A percentile compares a stretch with the other conserved stretches of the same genome.
These are phyloP conservation scores for Aspergillus saccharolyticus DNA, from an alignment of 495 filamentous ascomycete genomes.

Conservation along the genomic window DNA sequence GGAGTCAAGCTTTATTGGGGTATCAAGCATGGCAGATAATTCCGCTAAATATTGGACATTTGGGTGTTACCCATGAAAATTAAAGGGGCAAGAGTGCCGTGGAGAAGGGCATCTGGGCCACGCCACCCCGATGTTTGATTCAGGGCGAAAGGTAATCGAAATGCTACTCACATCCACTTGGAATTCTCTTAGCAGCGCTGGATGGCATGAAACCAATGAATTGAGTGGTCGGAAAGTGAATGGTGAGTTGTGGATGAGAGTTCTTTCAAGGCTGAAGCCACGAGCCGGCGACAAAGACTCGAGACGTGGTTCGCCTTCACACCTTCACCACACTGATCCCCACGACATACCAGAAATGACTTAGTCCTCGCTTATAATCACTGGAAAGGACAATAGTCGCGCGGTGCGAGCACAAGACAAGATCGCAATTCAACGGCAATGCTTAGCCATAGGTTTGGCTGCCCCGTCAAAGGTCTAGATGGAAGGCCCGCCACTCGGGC, in stretches of 20 bases:
- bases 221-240: background rate
- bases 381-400: background rate
- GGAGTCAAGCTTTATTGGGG: background rate
- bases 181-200: too few relatives aligned
- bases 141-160: too few relatives aligned
- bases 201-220: background rate
- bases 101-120: too few relatives aligned
- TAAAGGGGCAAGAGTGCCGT: too few relatives aligned
- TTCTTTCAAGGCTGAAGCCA: background rate
- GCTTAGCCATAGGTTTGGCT: background rate
- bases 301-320: background rate
- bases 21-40: too few relatives aligned
- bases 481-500: background rate
- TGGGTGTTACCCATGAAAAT: too few relatives aligned
- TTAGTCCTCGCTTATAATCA: background rate
- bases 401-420: background rate
- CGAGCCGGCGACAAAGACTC: background rate
- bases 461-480: background rate
- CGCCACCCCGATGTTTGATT: too few relatives aligned
- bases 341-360: background rate
- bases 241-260: background rate
- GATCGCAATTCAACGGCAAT: background rate
- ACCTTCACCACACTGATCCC: background rate
- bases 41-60: too few relatives aligned
- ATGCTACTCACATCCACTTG: too few relatives aligned